Conservation (phyloP, 768 basidiomycete genomes). For the Lentinula sp. region DNA sequence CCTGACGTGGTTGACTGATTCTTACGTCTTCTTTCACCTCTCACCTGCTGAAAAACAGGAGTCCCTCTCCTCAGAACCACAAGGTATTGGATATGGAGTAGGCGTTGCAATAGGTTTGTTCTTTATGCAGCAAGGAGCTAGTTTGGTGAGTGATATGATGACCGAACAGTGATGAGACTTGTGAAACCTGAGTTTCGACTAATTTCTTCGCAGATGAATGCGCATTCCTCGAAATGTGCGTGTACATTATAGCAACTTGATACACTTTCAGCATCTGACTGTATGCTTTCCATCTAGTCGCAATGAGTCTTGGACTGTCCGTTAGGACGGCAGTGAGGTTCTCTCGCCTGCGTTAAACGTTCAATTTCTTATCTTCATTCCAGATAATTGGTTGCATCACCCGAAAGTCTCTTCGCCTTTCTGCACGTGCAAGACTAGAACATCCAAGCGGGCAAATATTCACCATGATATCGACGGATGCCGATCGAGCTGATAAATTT, state of each 20-base stretch:
- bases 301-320: conserved; percentile 28
- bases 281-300: conserved; percentile 12
- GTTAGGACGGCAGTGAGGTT: conserved; percentile 27
- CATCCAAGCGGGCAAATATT: conserved; percentile 45
- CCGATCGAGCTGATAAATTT: conserved; percentile 33
- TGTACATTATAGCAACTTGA: background rate
- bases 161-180: background rate
- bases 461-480: conserved; percentile 46
- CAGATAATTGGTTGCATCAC: conserved; percentile 25
- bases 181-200: background rate
- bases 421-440: conserved; percentile 34
- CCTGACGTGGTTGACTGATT: conserved; percentile 38
- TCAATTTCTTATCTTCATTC: background rate
- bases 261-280: background rate
- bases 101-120: conserved; percentile 45
- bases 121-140: conserved; percentile 32
- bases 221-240: conserved; percentile 25
- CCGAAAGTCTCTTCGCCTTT: conserved; percentile 49
- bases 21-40: conserved; percentile 30
- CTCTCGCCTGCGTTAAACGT: background rate
- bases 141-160: background rate
- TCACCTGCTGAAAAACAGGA: conserved; percentile 17
- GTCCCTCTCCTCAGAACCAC: conserved; percentile 24
- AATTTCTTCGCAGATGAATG: conserved; percentile 13
- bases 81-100: conserved; percentile 45